Evolutionary conservation across 768 basidiomycete genomes (phyloP).

Genomic region (Naganishia vishniacii): DNA sequence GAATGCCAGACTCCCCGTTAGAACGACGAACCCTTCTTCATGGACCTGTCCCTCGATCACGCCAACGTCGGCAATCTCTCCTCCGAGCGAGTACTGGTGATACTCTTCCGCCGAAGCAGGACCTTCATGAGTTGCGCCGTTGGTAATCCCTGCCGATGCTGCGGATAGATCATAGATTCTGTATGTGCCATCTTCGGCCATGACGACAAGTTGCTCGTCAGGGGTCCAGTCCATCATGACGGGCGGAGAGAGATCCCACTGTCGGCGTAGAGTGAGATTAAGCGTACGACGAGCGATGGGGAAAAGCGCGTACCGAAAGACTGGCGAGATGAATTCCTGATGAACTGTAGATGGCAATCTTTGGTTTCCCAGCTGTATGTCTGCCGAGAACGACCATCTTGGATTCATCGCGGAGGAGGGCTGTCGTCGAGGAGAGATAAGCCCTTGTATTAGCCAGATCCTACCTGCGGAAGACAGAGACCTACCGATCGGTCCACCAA

Average conservation of each 20-base stretch:
- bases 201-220: slow-evolving; percentile 73
- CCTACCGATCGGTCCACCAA: slow-evolving; percentile 84
- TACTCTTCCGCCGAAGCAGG: slow-evolving; percentile 62
- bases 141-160: background rate
- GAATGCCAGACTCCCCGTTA: slow-evolving; percentile 68
- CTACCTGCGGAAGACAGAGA: slow-evolving; percentile 8
- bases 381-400: slow-evolving; percentile 68
- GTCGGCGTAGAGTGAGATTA: slow-evolving; percentile 21
- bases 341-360: slow-evolving; percentile 80
- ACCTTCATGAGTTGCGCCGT: background rate
- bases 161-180: slow-evolving; percentile 59
- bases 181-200: slow-evolving; percentile 90
- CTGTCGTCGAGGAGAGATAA: slow-evolving; percentile 50
- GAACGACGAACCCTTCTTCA: slow-evolving; percentile 76
- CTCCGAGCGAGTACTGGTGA: slow-evolving; percentile 73
- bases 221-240: slow-evolving; percentile 54
- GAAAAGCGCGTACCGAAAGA: slow-evolving; percentile 51
- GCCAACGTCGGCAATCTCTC: slow-evolving; percentile 70
- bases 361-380: slow-evolving; percentile 61
- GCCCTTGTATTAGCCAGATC: background rate
- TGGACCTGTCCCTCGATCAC: slow-evolving; percentile 80
- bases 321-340: slow-evolving; percentile 61
- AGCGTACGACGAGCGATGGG: background rate
- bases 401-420: slow-evolving; percentile 76
- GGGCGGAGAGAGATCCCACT: slow-evolving; percentile 74